Conservation (phyloP, 1,284 basidiomycete species). For the Cystodermella granulosa region DNA sequence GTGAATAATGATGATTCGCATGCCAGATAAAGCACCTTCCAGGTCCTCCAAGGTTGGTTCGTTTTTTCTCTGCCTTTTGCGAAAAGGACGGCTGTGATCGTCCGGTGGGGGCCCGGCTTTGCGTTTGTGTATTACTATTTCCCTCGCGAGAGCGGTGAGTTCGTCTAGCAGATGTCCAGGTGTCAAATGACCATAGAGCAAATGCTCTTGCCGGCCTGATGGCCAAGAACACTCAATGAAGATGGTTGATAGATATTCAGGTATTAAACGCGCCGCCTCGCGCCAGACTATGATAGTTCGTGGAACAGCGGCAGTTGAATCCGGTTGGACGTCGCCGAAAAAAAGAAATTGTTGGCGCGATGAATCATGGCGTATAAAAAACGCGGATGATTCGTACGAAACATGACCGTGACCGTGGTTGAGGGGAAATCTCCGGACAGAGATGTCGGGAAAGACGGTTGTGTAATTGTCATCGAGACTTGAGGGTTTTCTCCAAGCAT, state of each 20-base stretch:
- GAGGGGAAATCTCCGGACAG: conserved; percentile 62
- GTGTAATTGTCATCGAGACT: conserved; percentile 48
- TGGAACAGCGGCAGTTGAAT: conserved; percentile 56
- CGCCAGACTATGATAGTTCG: conserved; percentile 65
- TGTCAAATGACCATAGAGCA: conserved; percentile 72
- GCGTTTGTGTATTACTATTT: conserved; percentile 54
- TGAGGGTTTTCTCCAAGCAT: too few relatives aligned
- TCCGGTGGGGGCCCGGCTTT: conserved; percentile 17
- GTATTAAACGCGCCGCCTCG: conserved; percentile 64
- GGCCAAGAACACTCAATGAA: conserved; percentile 86
- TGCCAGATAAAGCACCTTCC: conserved; percentile 49
- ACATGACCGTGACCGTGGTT: conserved; percentile 61
- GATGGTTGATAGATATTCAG: conserved; percentile 55
- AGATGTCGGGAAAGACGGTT: conserved; percentile 50
- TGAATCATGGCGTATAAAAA: conserved; percentile 64
- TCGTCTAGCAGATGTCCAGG: conserved; percentile 69
- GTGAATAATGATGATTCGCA: conserved; percentile 70
- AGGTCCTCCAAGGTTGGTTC: conserved; percentile 40
- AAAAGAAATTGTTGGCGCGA: conserved; percentile 66
- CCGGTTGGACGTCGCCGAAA: conserved; percentile 81
- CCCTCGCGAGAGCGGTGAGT: conserved; percentile 57
- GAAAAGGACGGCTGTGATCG: conserved; percentile 31
- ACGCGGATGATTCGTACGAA: conserved; percentile 73
- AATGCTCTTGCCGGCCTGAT: conserved; percentile 53
- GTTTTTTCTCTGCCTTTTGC: conserved; percentile 48